Base-by-base conservation (phyloP, 2,329 filamentous ascomycete species). In the Epichloe aotearoae region DNA sequence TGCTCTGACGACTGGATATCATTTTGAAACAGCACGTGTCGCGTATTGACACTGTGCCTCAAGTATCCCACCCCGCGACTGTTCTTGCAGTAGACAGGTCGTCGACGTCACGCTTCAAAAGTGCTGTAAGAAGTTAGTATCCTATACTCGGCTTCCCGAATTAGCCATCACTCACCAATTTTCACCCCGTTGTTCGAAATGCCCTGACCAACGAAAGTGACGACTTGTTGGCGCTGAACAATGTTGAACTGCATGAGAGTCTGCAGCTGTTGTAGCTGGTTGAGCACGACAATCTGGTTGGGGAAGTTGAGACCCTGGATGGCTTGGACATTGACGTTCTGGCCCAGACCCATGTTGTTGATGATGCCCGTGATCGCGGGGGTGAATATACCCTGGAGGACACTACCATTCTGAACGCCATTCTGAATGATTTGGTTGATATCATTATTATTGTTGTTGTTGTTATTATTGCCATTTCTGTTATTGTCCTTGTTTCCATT, bases 21-120 rank as follows among this genome's bases (percentile, higher is more conserved):
- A 11, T 30, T 30, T 30, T 30, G 30, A 30, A 30, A 8, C 30
- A 10, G 30, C 30, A 30, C 30, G 3, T 30, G 30, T 30, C 30
- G 30, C 30, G 30, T 30, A 11, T 11, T 30, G 30, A 30, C 30
- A 11, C 30, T 30, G 26, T 30, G 8, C 30, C 30, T 30, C 30
- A 30, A 30, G 30, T 30, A 11, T 30, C 30, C 30, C 8, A 11
- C 1, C 3, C 30, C 30, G 30, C 37, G 37, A 38, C 37, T 38
- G 37, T 14, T 38, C 37, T 38, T n/a, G 14, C 37, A 6, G 14
- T n/a, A 38, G 37, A 51, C 64, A 66, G 41, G 68, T 59, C 54
- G 68, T 64, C 50, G 70, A 62, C 52, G 64, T 57, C 63, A 67
- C 50, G 64, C 34, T 47, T 38, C 3, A 47, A n/a, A 17, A 47